Conservation (phyloP, 495 filamentous ascomycete species). For the Xylaria telfairii region DNA sequence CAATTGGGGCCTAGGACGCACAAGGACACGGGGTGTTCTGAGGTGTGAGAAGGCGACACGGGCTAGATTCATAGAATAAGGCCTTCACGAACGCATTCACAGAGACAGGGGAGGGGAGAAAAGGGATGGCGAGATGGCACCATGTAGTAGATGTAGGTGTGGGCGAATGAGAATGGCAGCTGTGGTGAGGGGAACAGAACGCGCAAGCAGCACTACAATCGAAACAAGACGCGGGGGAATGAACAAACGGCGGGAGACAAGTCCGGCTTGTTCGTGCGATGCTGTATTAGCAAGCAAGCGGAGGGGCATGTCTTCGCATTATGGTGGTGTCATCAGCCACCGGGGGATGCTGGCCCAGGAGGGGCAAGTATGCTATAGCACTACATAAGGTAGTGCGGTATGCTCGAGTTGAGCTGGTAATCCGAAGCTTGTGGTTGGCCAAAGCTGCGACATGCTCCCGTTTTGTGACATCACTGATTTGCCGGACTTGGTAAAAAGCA, state of each 20-base stretch:
- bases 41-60: slow-evolving; percentile 25
- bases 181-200: not conserved
- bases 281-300: not conserved
- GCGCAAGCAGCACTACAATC: not conserved
- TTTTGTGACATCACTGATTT: slow-evolving; percentile 17
- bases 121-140: not conserved
- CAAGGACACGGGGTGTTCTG: slow-evolving; percentile 23
- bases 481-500: slow-evolving; percentile 4
- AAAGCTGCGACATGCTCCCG: slow-evolving; percentile 20
- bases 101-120: not conserved
- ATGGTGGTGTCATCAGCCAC: slow-evolving; percentile 8
- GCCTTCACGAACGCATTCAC: not conserved
- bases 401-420: slow-evolving; percentile 30
- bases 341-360: not conserved
- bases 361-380: not conserved
- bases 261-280: not conserved
- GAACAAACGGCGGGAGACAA: not conserved
- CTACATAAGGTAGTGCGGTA: too few relatives aligned
- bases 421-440: slow-evolving; percentile 35
- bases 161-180: not conserved
- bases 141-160: not conserved
- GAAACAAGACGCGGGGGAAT: not conserved
- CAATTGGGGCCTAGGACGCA: slow-evolving; percentile 17
- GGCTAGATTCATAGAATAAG: slow-evolving; percentile 37
- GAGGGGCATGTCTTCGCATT: not conserved